Evolutionary conservation across 495 filamentous ascomycete species (phyloP).

Genomic region (Penicillium soppii): DNA sequence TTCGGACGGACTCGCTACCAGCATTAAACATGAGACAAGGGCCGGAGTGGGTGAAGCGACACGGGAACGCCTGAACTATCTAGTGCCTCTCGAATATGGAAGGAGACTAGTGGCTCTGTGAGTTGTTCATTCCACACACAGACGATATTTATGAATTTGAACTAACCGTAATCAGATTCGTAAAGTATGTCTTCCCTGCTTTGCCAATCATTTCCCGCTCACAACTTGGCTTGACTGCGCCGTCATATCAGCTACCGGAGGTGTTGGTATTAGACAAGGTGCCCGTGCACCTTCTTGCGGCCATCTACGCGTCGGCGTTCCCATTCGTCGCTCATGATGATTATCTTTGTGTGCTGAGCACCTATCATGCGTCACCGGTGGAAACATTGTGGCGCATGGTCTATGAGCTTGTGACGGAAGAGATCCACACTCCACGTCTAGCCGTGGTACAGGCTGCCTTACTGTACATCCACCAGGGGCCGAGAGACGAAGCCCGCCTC

Average conservation of each 20-base stretch:
- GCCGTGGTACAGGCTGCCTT: slow-evolving; percentile 35
- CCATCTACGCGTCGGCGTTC: slow-evolving; percentile 36
- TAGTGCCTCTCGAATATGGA: slow-evolving; percentile 31
- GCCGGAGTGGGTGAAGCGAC: slow-evolving; percentile 19
- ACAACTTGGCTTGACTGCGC: slow-evolving; percentile 22
- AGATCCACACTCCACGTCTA: slow-evolving; percentile 36
- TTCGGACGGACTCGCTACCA: slow-evolving; percentile 22
- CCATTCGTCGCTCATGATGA: slow-evolving; percentile 36
- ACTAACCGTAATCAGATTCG: slow-evolving; percentile 21
- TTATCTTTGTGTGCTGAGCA: slow-evolving; percentile 28
- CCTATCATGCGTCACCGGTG: slow-evolving; percentile 28
- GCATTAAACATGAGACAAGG: slow-evolving; percentile 24
- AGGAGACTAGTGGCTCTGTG: slow-evolving; percentile 28
- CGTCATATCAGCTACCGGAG: slow-evolving; percentile 18
- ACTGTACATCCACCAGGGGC: slow-evolving; percentile 31
- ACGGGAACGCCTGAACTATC: slow-evolving; percentile 22
- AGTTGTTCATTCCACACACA: neutral
- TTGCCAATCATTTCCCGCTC: slow-evolving; percentile 33
- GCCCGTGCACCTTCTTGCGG: slow-evolving; percentile 33
- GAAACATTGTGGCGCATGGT: slow-evolving; percentile 33
- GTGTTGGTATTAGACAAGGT: slow-evolving; percentile 18
- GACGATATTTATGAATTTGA: too few relatives aligned
- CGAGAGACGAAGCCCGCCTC: slow-evolving; percentile 17
- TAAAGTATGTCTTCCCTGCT: slow-evolving; percentile 32
- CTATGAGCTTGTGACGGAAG: slow-evolving; percentile 31